These are phyloP conservation scores for Calonectria ilicicola DNA, from an alignment of 2,329 filamentous ascomycete genomes.

Conservation along the genomic window DNA sequence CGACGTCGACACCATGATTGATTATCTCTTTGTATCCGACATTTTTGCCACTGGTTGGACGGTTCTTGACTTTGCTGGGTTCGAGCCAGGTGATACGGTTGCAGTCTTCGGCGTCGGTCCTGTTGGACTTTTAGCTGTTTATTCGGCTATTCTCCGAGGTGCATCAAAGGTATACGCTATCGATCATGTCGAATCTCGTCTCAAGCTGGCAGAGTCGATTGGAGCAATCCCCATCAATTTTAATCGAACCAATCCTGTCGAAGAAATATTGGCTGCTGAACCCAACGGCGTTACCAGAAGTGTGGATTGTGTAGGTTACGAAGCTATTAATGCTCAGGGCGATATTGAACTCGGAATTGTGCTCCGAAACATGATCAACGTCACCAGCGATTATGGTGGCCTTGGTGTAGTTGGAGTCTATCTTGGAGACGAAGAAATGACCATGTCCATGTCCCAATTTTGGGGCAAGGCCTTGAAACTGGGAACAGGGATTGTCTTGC, in stretches of 20 bases:
- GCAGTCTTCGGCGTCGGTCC: neutral
- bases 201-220: neutral
- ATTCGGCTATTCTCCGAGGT: neutral
- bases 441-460: no score
- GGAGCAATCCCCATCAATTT: neutral
- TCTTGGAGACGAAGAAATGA: no score
- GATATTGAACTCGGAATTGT: neutral
- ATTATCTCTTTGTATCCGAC: neutral
- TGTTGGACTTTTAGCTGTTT: neutral
- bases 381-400: neutral
- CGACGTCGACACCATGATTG: neutral
- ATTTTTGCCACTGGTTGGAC: neutral
- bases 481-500: neutral
- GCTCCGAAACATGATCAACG: neutral
- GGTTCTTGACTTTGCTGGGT: neutral
- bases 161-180: neutral
- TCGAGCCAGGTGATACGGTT: neutral
- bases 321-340: neutral
- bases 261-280: neutral
- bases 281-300: neutral
- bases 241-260: neutral
- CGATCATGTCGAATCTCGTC: neutral
- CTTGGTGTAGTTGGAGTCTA: neutral
- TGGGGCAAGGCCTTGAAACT: neutral
- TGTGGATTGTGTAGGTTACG: neutral